Base-by-base conservation (phyloP, 192 early-diverging fungal species). In the Coemansia javaensis region DNA sequence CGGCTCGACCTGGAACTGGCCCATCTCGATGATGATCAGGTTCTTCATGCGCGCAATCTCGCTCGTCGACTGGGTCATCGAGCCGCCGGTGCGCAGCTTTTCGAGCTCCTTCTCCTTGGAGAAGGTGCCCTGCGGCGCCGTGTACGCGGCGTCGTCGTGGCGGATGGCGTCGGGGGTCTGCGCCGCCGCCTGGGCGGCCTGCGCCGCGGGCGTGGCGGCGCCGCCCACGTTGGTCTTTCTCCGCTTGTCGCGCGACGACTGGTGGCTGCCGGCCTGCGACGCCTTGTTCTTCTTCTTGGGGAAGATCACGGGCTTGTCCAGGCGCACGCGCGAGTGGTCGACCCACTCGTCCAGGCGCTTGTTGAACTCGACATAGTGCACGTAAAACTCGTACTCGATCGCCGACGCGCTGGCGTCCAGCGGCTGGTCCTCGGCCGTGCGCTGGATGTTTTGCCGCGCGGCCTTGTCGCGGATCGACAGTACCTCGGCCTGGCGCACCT, bases 281-380 rank as follows among this genome's bases (percentile, higher is more conserved):
- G 47, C 53, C 40, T 59, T 66, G 57, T 78, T 82, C 42, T 85
- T 87, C 34, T 66, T 50, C 55, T 85, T 87, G 0, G 85, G 90
- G 41, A 80, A 86, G 39, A 83, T 81, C 22, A 90, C 82, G 1
- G 79, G 84, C 30, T 80, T 78, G 28, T 78, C 56, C 34, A 90
- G 63, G 23, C 88, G 79, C 18, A 87, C 72, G 13, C 87, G 77
- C 6, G 79, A 64, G 2, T 81, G 65, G 0, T 65, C 22, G 1
- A 99, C 89, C 97, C 94, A 97, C 63, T 96, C 93, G 76, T 99
- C 97, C 40, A 99, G 75, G 15, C 97, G 90, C 65, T 99, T 99
- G 81, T 99, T 99, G 76, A 90, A 97, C 44, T 90, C 86, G 5
- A 93, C 82, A 56, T 93, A 95, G 64, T 98, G 96, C 13, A 98